Base-by-base conservation (phyloP, 2,329 filamentous ascomycete species). In the Trichophyton mentagrophytes region DNA sequence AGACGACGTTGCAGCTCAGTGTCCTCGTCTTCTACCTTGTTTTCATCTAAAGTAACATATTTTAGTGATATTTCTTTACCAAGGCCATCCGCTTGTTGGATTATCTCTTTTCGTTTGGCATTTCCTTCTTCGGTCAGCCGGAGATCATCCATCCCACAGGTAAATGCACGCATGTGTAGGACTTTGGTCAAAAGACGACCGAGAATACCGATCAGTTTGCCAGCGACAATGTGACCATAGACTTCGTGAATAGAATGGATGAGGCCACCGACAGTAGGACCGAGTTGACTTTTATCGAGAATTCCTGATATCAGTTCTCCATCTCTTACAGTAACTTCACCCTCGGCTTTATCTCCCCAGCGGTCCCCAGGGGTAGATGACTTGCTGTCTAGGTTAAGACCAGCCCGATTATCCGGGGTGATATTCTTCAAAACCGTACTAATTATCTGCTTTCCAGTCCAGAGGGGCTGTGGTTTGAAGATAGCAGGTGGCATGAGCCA, bases 391-490 rank as follows among this genome's bases (percentile, higher is more conserved):
- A 97, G 84, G 67, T 85, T 91, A 36, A 97, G 77, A 30, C 89
- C 87, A 61, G 86, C 84, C 67, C 87, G 88, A 64, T 86, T 84
- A 9, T 80, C 74, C 0, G 93, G 93, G 64, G 84, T 87, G 67
- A 97, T 91, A 70, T 99, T 99, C 73, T 90, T 90, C 61, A 99
- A 76, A 6, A 99, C 87, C 0, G 90, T 96, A 2, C 89, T 92
- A 64, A 99, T 88, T 56, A 99, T 81, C 71, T 99, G 93, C 76
- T 99, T 99, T 65, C 93, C 93, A 1, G 91, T 97, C 93, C 93
- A 99, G 60, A 90, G 77, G 33, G 84, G 81, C 46, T 81, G 81
- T 0, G 93, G 93, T 71, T 91, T 95, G 66, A 91, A 78, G 47
- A 97, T 80, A 1, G 90, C 85, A 2, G 93, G 93, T 8, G 85